Evolutionary conservation across 495 filamentous ascomycete genomes (phyloP).

Genomic region (Xylaria bambusicola): DNA sequence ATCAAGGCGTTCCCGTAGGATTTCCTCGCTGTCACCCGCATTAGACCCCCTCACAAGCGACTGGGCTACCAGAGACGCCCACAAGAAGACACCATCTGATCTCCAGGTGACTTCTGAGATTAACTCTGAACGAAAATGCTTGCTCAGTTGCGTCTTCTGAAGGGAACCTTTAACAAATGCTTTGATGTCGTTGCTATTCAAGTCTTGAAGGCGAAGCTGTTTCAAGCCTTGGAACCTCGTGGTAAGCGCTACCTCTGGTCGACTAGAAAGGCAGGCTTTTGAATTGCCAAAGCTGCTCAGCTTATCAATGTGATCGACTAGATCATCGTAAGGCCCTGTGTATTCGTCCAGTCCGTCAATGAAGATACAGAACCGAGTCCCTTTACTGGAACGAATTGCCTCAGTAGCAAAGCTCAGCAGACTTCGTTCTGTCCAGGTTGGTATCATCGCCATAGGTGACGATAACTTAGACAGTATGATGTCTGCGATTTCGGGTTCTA

Average conservation of each 20-base stretch:
- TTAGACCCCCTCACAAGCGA: background rate
- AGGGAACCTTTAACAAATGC: background rate
- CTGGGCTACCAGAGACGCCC: constrained; percentile 4
- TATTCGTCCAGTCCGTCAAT: constrained; percentile 9
- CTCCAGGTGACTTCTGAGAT: background rate
- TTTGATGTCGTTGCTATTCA: background rate
- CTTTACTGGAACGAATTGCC: background rate
- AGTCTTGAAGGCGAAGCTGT: constrained; percentile 7
- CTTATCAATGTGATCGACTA: background rate
- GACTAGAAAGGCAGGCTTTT: background rate
- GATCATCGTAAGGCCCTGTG: background rate
- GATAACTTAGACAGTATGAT: background rate
- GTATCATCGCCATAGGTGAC: background rate
- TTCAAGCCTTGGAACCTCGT: background rate
- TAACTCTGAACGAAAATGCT: background rate
- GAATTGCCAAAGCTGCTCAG: background rate
- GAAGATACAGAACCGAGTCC: background rate
- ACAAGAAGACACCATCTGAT: constrained; percentile 4
- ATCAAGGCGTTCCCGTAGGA: background rate
- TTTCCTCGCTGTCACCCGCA: background rate
- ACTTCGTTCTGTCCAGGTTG: background rate
- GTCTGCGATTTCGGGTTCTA: background rate
- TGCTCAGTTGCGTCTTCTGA: background rate
- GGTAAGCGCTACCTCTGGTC: background rate
- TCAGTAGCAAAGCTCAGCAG: background rate